These are phyloP conservation scores for Hansenula lynferdii DNA, from an alignment of 1,139 yeast species.

Conservation along the genomic window DNA sequence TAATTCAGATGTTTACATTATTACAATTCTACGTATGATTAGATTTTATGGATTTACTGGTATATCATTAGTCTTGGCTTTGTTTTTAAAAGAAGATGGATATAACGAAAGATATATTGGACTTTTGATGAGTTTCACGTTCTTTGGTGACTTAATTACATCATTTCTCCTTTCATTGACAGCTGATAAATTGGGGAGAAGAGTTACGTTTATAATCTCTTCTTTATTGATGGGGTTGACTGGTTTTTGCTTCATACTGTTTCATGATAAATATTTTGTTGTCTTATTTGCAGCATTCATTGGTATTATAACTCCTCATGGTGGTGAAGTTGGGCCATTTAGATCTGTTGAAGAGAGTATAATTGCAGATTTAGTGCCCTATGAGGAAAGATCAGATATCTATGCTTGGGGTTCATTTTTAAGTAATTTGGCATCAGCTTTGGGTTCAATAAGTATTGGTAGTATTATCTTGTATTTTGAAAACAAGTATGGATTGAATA, in stretches of 20 bases:
- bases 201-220: slow-evolving; percentile 59
- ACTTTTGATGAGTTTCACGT: slow-evolving; percentile 72
- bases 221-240: slow-evolving; percentile 64
- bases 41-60: slow-evolving; percentile 2
- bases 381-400: slow-evolving; percentile 60
- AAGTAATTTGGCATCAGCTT: slow-evolving; percentile 68
- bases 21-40: neutral
- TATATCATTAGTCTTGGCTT: slow-evolving; percentile 57
- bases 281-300: slow-evolving; percentile 51
- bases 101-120: slow-evolving; percentile 61
- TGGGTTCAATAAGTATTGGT: slow-evolving; percentile 69
- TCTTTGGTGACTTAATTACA: slow-evolving; percentile 70
- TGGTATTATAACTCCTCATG: slow-evolving; percentile 85
- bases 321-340: slow-evolving; percentile 91
- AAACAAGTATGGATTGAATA: slow-evolving; percentile 20
- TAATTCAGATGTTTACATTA: neutral
- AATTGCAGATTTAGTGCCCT: slow-evolving; percentile 71
- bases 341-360: slow-evolving; percentile 83
- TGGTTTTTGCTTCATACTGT: slow-evolving; percentile 57
- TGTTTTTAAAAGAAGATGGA: slow-evolving; percentile 53
- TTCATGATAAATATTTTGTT: slow-evolving; percentile 46
- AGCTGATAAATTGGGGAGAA: slow-evolving; percentile 68
- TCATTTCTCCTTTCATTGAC: slow-evolving; percentile 71
- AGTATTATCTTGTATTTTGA: slow-evolving; percentile 46
- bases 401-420: slow-evolving; percentile 52